phyloP scores from a whole-genome alignment of 768 basidiomycete species.

The Clitopilus hobsonii region DNA sequence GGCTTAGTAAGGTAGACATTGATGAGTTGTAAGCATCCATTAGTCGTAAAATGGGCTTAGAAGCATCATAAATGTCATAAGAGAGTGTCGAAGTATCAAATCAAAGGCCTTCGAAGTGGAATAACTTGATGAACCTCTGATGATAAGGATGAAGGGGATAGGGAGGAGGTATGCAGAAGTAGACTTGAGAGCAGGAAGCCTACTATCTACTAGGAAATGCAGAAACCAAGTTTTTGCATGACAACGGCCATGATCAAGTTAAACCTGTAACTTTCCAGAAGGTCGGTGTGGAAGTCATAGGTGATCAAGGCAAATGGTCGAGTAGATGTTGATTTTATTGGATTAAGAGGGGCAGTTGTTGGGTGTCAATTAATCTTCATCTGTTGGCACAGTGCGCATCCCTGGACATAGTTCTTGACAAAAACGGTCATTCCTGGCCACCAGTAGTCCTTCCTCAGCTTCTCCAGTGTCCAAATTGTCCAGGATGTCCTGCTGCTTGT shows the following conservation, averaged over 20 bases:
- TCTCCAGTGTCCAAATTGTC: background rate
- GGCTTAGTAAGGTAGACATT: too few species aligned
- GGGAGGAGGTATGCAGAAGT: too few species aligned
- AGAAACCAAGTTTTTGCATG: too few species aligned
- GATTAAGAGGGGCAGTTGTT: slow-evolving; percentile 3
- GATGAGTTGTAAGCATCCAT: too few species aligned
- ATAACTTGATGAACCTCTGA: too few species aligned
- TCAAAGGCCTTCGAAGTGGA: too few species aligned
- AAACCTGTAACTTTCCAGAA: slow-evolving; percentile 8
- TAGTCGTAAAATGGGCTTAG: too few species aligned
- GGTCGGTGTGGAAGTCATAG: slow-evolving; percentile 17
- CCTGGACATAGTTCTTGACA: slow-evolving; percentile 6
- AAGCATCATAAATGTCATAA: too few species aligned
- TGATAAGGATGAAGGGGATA: too few species aligned
- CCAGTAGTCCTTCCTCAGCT: background rate
- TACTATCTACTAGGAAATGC: too few species aligned
- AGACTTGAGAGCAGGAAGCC: too few species aligned
- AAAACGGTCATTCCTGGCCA: slow-evolving; percentile 2
- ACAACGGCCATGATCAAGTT: slow-evolving; percentile 18
- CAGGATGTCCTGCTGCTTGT: background rate
- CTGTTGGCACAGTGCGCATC: slow-evolving; percentile 9
- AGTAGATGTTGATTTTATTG: background rate
- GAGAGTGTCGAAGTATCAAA: too few species aligned
- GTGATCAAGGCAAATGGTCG: slow-evolving; percentile 8
- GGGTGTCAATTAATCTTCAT: slow-evolving; percentile 10